Conservation (phyloP, 176 grass and related monocot genomes). For the Elaeis guineensis region DNA sequence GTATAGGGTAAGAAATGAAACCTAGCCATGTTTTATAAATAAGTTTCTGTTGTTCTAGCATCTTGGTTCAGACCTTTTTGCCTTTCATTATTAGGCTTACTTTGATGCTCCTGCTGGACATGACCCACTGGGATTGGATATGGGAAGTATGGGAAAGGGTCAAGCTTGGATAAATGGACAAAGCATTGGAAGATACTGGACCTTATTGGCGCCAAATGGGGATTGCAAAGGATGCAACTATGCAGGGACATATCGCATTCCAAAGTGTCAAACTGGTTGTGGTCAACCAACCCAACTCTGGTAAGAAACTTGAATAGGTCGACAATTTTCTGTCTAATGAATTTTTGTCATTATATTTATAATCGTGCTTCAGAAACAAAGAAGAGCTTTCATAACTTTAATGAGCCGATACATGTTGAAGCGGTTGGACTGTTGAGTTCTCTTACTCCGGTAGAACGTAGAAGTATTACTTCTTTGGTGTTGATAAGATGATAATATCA, state of each 20-base stretch:
- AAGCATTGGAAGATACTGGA: conserved; percentile 92
- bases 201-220: conserved; percentile 49
- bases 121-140: conserved; percentile 89
- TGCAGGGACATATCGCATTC: conserved; percentile 56
- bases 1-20: conserved; percentile 69
- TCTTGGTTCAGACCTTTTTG: conserved; percentile 4
- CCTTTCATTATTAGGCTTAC: conserved; percentile 47
- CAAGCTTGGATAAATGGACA: conserved; percentile 98
- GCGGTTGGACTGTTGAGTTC: too few species aligned
- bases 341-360: too few species aligned
- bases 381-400: too few species aligned
- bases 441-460: too few species aligned
- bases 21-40: background rate
- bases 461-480: too few species aligned
- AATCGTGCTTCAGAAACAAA: too few species aligned
- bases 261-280: conserved; percentile 75
- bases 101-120: conserved; percentile 79
- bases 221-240: conserved; percentile 69
- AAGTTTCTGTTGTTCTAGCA: conserved; percentile 1
- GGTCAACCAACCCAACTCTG: conserved; percentile 82
- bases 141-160: conserved; percentile 97
- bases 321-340: too few species aligned
- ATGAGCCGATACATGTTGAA: too few species aligned
- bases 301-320: conserved; percentile 31
- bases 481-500: too few species aligned